Base-by-base conservation (phyloP, 1,284 basidiomycete species). In the Exobasidium rhododendri region DNA sequence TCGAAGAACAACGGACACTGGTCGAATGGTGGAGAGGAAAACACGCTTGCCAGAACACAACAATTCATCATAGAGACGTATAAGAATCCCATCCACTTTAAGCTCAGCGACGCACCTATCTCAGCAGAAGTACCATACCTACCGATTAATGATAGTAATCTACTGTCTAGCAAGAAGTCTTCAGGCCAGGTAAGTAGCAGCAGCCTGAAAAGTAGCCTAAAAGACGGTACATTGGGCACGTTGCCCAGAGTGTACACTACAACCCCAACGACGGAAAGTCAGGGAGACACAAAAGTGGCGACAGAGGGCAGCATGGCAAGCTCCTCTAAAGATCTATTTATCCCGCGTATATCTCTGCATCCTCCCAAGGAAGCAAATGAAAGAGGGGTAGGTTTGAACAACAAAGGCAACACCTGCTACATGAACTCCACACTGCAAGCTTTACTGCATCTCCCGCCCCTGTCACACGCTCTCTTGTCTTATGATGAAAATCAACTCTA, bases 321-420 rank as follows among this genome's bases (percentile, higher is more conserved):
- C 14, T 22, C 20, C 13, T 24, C 47, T 2, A 6, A 4, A 4
- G 47, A 50, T 3, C 47, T 50, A 24, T 50, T 50, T 13, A 13
- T 26, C 13, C 26, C n/a, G 13, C n/a, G 22, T 14, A 35, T 55
- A 14, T n/a, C 43, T n/a, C 53, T 35, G 13, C 24, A 45, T 59
- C 58, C 22, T 57, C 58, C 28, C 31, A 49, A 55, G 28, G n/a
- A 20, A 13, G 26, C 26, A 13, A 26, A 62, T 64, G n/a, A 4
- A 31, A 4, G 57, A 47, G 10, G 70, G 64, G 0, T 35, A 68
- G 94, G 94, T 0, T 83, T 98, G 40, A 83, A 86, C 74, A 99
- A 99, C 81, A 87, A 83, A n/a, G 92, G 92, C 55, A 98, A 97
- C 80, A 96, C 92, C 1, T 99, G 96, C 82, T 99, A 97, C 81